Evolutionary conservation across 1,284 basidiomycete species (phyloP).

Genomic region (Trichosporon faecale): DNA sequence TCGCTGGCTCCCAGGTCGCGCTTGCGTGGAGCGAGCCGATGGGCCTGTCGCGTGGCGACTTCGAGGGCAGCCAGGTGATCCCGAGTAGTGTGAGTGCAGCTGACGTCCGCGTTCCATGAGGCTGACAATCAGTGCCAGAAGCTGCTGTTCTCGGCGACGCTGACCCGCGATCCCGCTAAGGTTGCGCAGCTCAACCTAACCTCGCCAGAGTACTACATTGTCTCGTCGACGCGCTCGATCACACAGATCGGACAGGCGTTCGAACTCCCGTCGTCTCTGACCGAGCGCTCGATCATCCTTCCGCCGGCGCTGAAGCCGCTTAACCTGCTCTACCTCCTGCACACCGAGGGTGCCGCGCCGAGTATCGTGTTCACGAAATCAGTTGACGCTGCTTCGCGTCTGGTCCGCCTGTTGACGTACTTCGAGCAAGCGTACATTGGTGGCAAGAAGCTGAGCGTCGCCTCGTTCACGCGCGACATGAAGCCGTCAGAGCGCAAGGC

Average conservation of each 20-base stretch:
- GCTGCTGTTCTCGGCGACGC: slow-evolving; percentile 91
- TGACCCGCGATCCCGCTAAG: slow-evolving; percentile 90
- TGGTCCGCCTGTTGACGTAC: slow-evolving; percentile 77
- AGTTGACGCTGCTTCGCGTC: slow-evolving; percentile 79
- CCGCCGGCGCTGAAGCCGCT: slow-evolving; percentile 81
- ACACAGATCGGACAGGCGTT: slow-evolving; percentile 61
- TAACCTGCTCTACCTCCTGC: slow-evolving; percentile 80
- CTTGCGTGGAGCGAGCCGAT: slow-evolving; percentile 49
- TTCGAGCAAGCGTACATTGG: slow-evolving; percentile 63
- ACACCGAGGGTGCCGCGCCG: slow-evolving; percentile 45
- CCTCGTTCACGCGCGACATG: slow-evolving; percentile 85
- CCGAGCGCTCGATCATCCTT: slow-evolving; percentile 80
- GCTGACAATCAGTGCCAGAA: slow-evolving; percentile 73
- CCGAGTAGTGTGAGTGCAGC: slow-evolving; percentile 13
- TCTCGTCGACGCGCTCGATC: slow-evolving; percentile 57
- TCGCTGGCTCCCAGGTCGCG: slow-evolving; percentile 37
- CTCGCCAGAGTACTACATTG: slow-evolving; percentile 83
- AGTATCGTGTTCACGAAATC: slow-evolving; percentile 94
- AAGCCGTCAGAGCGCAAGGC: slow-evolving; percentile 66
- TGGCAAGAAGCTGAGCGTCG: slow-evolving; percentile 55
- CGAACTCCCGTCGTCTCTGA: slow-evolving; percentile 72
- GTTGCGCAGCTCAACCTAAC: slow-evolving; percentile 76
- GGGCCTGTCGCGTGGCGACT: slow-evolving; percentile 31
- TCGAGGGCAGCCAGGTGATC: slow-evolving; percentile 23
- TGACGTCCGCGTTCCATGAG: slow-evolving; percentile 28